These are phyloP conservation scores for Pyrenopolyporus hunteri DNA, from an alignment of 495 filamentous ascomycete species.

Conservation along the genomic window DNA sequence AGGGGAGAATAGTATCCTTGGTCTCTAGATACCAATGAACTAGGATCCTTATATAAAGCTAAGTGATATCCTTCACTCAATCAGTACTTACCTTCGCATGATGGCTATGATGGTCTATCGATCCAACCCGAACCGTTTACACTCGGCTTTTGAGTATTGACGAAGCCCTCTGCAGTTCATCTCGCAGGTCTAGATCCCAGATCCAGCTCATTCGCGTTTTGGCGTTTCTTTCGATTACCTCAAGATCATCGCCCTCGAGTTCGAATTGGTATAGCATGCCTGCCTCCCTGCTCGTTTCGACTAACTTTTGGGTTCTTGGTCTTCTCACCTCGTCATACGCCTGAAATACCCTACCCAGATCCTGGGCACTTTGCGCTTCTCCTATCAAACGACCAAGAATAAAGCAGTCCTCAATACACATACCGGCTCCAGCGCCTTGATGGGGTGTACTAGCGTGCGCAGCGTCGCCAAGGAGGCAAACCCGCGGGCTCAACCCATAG, in stretches of 20 bases:
- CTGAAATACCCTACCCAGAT: conserved; percentile 60
- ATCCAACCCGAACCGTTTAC: background rate
- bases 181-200: conserved; percentile 43
- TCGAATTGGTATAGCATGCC: conserved; percentile 48
- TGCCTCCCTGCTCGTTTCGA: conserved; percentile 50
- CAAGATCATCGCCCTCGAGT: conserved; percentile 37
- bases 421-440: conserved; percentile 71
- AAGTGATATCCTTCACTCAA: too few relatives aligned
- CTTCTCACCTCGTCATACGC: conserved; percentile 67
- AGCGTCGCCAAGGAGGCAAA: conserved; percentile 71
- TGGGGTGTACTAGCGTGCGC: conserved; percentile 74
- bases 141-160: background rate
- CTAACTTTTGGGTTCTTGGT: conserved; percentile 52
- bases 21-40: too few relatives aligned
- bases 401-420: conserved; percentile 71
- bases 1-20: too few relatives aligned
- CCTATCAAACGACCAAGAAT: conserved; percentile 64
- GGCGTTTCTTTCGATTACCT: conserved; percentile 40
- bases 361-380: conserved; percentile 45
- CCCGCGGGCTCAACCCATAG: conserved; percentile 47
- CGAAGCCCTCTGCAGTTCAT: conserved; percentile 35
- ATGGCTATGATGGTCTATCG: too few relatives aligned
- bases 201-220: conserved; percentile 43
- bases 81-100: too few relatives aligned
- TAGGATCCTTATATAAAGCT: too few relatives aligned